phyloP scores from a whole-genome alignment of 1,284 basidiomycete genomes.

The Coniophora puteana region DNA sequence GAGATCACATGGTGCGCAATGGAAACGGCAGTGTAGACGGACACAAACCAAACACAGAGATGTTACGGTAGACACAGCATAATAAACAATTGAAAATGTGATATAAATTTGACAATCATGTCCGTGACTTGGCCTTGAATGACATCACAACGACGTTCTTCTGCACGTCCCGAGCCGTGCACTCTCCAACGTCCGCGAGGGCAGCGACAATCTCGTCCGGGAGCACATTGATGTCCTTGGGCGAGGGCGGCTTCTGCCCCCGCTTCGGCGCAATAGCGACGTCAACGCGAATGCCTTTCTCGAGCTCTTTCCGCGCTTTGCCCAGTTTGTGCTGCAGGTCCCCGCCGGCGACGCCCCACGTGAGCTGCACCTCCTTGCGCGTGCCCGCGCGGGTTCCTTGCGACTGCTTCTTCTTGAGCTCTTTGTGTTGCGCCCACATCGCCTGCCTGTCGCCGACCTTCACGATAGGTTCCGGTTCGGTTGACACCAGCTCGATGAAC shows the following conservation, averaged over 20 bases:
- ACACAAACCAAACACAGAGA: conserved; percentile 3
- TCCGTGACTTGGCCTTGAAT: conserved; percentile 27
- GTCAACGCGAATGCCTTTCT: conserved; percentile 55
- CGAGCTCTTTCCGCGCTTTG: conserved; percentile 56
- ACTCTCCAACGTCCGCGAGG: conserved; percentile 50
- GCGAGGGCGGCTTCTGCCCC: conserved; percentile 30
- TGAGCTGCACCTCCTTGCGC: conserved; percentile 71
- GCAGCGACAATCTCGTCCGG: conserved; percentile 36
- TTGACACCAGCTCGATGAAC: conserved; percentile 49
- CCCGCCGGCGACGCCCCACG: conserved; percentile 58
- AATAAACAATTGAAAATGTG: conserved; percentile 9
- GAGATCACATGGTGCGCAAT: conserved; percentile 17
- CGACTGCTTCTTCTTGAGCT: conserved; percentile 31
- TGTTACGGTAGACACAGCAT: conserved; percentile 11
- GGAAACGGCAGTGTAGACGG: conserved; percentile 15
- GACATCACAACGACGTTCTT: conserved; percentile 38
- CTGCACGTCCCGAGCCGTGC: conserved; percentile 40
- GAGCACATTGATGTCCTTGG: conserved; percentile 35
- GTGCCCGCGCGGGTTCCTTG: conserved; percentile 31
- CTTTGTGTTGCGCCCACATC: conserved; percentile 30
- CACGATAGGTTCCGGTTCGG: conserved; percentile 46
- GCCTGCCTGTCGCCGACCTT: conserved; percentile 42
- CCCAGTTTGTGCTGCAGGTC: conserved; percentile 69
- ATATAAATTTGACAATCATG: conserved; percentile 5
- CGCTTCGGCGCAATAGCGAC: conserved; percentile 54